A percentile compares a stretch with the other conserved stretches of the same genome.
phyloP scores from a whole-genome alignment of 495 filamentous ascomycete genomes.

The Cercophora samala region DNA sequence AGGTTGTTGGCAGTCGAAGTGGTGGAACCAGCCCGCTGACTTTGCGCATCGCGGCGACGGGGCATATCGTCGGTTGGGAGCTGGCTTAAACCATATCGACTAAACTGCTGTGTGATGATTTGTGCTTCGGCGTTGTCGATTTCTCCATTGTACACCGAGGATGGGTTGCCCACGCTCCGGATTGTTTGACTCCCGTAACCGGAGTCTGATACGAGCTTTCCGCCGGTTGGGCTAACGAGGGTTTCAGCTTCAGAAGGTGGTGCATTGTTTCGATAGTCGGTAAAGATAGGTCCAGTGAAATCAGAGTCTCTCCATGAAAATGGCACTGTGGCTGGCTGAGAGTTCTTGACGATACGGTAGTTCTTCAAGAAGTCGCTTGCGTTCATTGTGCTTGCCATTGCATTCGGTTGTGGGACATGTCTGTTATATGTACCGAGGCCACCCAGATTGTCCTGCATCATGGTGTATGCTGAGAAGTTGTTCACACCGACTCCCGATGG shows the following conservation, averaged over 20 bases:
- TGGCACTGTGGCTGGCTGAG: background rate
- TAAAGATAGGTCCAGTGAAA: background rate
- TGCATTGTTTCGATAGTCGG: conserved; percentile 23
- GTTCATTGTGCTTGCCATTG: background rate
- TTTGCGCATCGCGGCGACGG: conserved; percentile 11
- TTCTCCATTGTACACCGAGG: conserved; percentile 40
- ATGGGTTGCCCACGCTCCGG: conserved; percentile 45
- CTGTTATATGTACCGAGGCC: background rate
- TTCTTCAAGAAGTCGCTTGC: background rate
- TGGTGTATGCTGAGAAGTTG: background rate
- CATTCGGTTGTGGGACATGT: background rate
- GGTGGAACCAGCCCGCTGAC: conserved; percentile 9
- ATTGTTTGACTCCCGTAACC: conserved; percentile 55
- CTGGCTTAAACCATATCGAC: conserved; percentile 21
- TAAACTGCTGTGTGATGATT: conserved; percentile 35
- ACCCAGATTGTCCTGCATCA: background rate
- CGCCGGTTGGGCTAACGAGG: conserved; percentile 43
- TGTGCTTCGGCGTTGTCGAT: conserved; percentile 37
- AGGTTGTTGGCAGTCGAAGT: conserved; percentile 20
- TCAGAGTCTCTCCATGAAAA: background rate
- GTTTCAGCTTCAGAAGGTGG: conserved; percentile 57
- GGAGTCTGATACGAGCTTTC: conserved; percentile 53
- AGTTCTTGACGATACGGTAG: background rate
- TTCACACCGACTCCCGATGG: background rate
- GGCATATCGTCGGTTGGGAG: background rate